These are phyloP conservation scores for Cymbopogon citratus DNA, from an alignment of 176 grass and related monocot genomes.

Conservation along the genomic window DNA sequence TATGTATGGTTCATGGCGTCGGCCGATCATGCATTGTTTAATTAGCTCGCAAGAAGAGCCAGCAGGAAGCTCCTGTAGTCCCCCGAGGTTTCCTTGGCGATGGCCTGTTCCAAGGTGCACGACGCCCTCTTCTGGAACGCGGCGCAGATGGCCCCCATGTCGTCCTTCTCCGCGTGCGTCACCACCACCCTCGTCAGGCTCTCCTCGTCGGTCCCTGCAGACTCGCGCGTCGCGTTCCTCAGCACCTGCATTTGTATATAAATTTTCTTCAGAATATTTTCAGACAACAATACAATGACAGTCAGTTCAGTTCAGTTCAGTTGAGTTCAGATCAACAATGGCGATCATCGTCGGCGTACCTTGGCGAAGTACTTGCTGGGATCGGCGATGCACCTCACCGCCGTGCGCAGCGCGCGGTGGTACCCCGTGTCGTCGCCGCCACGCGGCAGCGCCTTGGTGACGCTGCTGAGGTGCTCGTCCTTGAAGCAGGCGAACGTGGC, in stretches of 20 bases:
- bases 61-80: conserved; percentile 75
- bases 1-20: too few species aligned
- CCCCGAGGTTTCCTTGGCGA: conserved; percentile 51
- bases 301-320: background rate
- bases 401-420: conserved; percentile 34
- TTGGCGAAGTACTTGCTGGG: conserved; percentile 59
- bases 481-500: conserved; percentile 67
- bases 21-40: background rate
- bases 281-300: background rate
- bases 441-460: conserved; percentile 57
- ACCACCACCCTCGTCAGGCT: conserved; percentile 56
- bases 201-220: conserved; percentile 49
- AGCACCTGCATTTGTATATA: conserved; percentile 32
- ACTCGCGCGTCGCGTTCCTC: conserved; percentile 28
- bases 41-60: conserved; percentile 58
- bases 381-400: conserved; percentile 44
- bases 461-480: conserved; percentile 37
- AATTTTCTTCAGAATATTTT: background rate
- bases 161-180: conserved; percentile 74
- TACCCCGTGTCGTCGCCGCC: conserved; percentile 38
- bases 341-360: conserved; percentile 2
- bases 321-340: background rate
- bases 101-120: conserved; percentile 45
- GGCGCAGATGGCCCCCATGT: conserved; percentile 58
- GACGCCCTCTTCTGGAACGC: conserved; percentile 50